Evolutionary conservation across 202 grass and related monocot species (phyloP).

Genomic region (Zizania palustris): DNA sequence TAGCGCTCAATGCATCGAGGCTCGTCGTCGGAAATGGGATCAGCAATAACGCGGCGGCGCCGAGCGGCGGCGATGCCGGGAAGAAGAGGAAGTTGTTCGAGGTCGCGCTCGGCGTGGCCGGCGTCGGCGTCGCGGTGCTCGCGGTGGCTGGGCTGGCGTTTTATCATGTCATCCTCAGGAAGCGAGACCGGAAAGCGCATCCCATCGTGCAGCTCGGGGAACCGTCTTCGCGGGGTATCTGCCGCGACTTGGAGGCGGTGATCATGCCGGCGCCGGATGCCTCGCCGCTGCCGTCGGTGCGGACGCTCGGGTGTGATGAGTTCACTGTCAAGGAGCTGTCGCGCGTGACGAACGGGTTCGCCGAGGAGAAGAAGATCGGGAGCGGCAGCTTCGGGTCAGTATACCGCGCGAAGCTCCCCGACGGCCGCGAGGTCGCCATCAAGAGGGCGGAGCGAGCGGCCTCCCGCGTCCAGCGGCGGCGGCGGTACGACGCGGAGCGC

Average conservation of each 20-base stretch:
- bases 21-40: conserved; percentile 34
- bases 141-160: conserved; percentile 30
- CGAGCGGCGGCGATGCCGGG: background rate
- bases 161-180: conserved; percentile 44
- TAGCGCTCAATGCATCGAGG: conserved; percentile 37
- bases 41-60: background rate
- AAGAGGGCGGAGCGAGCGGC: conserved; percentile 57
- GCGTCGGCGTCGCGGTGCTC: conserved; percentile 29
- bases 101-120: conserved; percentile 29
- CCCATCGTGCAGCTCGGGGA: conserved; percentile 38
- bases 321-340: conserved; percentile 57
- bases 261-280: conserved; percentile 9
- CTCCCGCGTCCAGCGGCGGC: conserved; percentile 5
- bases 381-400: conserved; percentile 80
- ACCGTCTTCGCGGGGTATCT: conserved; percentile 14
- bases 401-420: conserved; percentile 67
- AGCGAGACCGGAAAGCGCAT: conserved; percentile 25
- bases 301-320: conserved; percentile 57
- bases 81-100: conserved; percentile 9
- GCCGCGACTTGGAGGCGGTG: conserved; percentile 33
- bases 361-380: conserved; percentile 65
- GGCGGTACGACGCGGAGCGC: conserved; percentile 52
- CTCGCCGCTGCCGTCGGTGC: conserved; percentile 20
- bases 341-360: conserved; percentile 58
- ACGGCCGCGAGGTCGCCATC: conserved; percentile 72